phyloP scores from a whole-genome alignment of 1,139 yeast species.

The Blastobotrys arbuscula region DNA sequence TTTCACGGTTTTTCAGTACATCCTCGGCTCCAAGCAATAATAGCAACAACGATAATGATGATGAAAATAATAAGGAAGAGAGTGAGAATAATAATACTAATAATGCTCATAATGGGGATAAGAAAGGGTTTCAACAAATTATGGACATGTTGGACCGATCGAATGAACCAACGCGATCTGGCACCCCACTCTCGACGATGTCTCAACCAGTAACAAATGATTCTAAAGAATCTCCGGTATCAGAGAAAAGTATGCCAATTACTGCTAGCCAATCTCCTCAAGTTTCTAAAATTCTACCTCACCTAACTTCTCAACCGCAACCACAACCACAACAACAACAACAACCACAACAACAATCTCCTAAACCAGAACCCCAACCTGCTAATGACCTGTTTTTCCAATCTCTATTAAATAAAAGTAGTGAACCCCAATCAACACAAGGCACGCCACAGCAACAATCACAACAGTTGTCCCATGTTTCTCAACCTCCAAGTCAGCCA shows the following conservation, averaged over 20 bases:
- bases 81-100: background rate
- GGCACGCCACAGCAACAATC: background rate
- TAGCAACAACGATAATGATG: background rate
- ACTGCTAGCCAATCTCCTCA: background rate
- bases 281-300: background rate
- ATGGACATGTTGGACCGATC: conserved; percentile 30
- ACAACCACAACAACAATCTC: background rate
- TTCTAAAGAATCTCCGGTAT: background rate
- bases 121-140: conserved; percentile 32
- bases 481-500: conserved; percentile 11
- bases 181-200: background rate
- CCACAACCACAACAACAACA: conserved; percentile 9
- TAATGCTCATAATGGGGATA: conserved; percentile 24
- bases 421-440: background rate
- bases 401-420: conserved; percentile 27
- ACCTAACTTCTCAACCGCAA: background rate
- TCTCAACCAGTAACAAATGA: too few relatives aligned
- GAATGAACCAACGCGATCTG: background rate
- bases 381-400: conserved; percentile 28
- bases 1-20: conserved; percentile 26
- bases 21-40: conserved; percentile 12
- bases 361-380: conserved; percentile 7
- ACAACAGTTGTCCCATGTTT: background rate
- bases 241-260: background rate
- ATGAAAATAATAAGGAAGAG: background rate